Percentiles rank a stretch among this genome's conserved stretches.
Evolutionary conservation across 2,329 filamentous ascomycete species (phyloP).

Genomic region (Alternaria infectoria): DNA sequence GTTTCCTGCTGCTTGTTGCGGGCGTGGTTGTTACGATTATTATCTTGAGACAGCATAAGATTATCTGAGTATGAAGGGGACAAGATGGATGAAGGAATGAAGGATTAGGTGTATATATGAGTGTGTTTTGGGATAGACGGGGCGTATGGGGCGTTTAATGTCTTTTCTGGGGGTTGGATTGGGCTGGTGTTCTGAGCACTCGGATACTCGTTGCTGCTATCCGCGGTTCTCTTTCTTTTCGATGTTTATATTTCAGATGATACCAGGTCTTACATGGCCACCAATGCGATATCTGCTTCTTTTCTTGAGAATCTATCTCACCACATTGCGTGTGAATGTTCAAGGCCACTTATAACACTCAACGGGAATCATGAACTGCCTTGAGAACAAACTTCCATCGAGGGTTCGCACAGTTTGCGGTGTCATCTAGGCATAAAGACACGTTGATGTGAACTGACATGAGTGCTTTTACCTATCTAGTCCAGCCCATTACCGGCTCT

Average conservation of each 20-base stretch:
- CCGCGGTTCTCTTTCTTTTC: background rate
- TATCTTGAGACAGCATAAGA: conserved; percentile 46
- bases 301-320: background rate
- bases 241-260: conserved; percentile 6
- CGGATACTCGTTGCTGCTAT: background rate
- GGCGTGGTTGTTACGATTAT: conserved; percentile 55
- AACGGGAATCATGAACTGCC: too few relatives aligned
- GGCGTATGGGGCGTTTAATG: background rate
- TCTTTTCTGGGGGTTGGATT: background rate
- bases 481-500: background rate
- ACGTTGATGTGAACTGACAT: background rate
- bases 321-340: too few relatives aligned
- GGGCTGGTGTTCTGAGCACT: background rate
- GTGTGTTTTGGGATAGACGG: background rate
- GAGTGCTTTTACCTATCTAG: background rate
- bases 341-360: too few relatives aligned
- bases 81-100: background rate
- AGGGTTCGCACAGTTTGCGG: too few relatives aligned
- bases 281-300: background rate
- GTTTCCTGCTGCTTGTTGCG: conserved; percentile 53
- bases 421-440: too few relatives aligned
- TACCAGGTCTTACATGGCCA: conserved; percentile 10
- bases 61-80: conserved; percentile 27
- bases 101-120: background rate
- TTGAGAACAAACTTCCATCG: too few relatives aligned